Evolutionary conservation across 2,329 filamentous ascomycete genomes (phyloP).

Genomic region (Aspergillus brunneoviolaceus): DNA sequence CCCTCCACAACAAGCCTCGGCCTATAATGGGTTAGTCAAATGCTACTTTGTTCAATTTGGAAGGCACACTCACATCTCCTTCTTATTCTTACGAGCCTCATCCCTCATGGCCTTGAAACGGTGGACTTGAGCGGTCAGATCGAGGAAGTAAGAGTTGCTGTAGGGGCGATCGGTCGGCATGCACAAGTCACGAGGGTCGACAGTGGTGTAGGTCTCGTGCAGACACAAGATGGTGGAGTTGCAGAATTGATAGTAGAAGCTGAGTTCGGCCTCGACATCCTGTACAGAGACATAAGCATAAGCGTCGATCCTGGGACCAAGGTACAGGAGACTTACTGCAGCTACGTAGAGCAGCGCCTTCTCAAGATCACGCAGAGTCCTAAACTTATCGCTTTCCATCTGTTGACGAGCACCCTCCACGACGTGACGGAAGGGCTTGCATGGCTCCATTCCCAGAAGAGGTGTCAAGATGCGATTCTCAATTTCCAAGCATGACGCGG

Average conservation of each 20-base stretch:
- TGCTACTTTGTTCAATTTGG: constrained; percentile 48
- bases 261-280: constrained; percentile 52
- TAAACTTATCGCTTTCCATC: constrained; percentile 81
- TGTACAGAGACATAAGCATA: constrained; percentile 53
- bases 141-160: constrained; percentile 94
- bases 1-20: constrained; percentile 73
- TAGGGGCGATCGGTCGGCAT: constrained; percentile 84
- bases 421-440: constrained; percentile 79
- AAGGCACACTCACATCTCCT: constrained; percentile 32
- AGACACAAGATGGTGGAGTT: constrained; percentile 86
- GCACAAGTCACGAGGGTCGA: constrained; percentile 82
- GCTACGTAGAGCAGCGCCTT: constrained; percentile 89
- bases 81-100: constrained; percentile 66
- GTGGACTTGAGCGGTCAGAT: constrained; percentile 89
- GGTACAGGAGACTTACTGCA: constrained; percentile 74
- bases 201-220: constrained; percentile 80
- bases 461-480: constrained; percentile 76
- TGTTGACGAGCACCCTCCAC: constrained; percentile 74
- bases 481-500: constrained; percentile 72
- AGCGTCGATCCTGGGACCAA: constrained; percentile 68
- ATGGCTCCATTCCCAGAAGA: constrained; percentile 67
- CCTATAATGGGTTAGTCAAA: constrained; percentile 39
- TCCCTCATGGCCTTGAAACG: constrained; percentile 84
- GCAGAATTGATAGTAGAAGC: constrained; percentile 83
- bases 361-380: constrained; percentile 88